A percentile compares a stretch with the other conserved stretches of the same genome.
Evolutionary conservation across 768 basidiomycete species (phyloP).

Genomic region (Suillus discolor): DNA sequence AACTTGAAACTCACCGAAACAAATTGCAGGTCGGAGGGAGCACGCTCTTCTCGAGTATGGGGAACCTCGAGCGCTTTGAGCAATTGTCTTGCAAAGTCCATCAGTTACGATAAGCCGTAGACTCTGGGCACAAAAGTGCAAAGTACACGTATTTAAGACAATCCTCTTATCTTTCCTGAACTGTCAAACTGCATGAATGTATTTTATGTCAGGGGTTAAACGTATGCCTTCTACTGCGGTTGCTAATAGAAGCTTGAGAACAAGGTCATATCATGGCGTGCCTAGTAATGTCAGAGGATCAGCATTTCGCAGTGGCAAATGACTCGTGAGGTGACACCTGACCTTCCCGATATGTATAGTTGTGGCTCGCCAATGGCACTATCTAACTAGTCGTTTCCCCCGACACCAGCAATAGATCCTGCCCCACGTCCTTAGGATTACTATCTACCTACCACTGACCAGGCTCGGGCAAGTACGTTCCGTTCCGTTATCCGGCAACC

Average conservation of each 20-base stretch:
- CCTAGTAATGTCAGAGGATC: not conserved
- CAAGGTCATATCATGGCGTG: not conserved
- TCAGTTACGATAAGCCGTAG: not conserved
- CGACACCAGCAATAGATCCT: too few species aligned
- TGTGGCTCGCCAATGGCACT: too few species aligned
- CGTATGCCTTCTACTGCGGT: not conserved
- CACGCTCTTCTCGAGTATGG: conserved; percentile 49
- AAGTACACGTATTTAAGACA: conserved; percentile 5
- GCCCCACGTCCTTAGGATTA: too few species aligned
- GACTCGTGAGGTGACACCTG: too few species aligned
- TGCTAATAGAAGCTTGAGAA: conserved; percentile 8
- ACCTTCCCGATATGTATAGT: too few species aligned
- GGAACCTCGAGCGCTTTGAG: conserved; percentile 46
- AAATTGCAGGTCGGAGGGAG: conserved; percentile 45
- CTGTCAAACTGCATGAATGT: not conserved
- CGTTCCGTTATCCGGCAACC: too few species aligned
- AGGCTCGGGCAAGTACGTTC: too few species aligned
- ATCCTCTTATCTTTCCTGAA: conserved; percentile 7
- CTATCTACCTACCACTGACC: too few species aligned
- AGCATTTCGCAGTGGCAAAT: too few species aligned
- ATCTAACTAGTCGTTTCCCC: too few species aligned
- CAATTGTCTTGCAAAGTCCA: conserved; percentile 17
- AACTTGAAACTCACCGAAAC: conserved; percentile 41
- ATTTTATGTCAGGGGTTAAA: not conserved
- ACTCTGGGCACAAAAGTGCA: not conserved